Conservation (phyloP, 306 rosid species). For the Glycyrrhiza uralensis region DNA sequence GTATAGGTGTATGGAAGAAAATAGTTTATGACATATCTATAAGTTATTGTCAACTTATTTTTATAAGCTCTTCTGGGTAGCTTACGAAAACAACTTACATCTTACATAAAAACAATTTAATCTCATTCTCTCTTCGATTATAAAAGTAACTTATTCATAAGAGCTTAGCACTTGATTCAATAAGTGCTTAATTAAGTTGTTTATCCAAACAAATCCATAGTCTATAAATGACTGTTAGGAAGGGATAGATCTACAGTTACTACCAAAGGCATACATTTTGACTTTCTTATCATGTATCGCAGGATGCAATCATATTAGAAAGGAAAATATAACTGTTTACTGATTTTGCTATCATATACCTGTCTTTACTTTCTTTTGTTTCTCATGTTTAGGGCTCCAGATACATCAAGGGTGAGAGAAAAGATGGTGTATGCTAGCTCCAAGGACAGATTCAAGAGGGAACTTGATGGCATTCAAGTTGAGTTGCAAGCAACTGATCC, state of each 20-base stretch:
- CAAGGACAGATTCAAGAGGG: constrained; percentile 52
- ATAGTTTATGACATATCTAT: too few species aligned
- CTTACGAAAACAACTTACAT: too few species aligned
- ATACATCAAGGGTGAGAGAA: constrained; percentile 39
- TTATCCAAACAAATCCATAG: too few species aligned
- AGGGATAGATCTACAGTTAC: background rate
- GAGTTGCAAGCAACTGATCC: constrained; percentile 49
- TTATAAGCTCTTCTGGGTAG: too few species aligned
- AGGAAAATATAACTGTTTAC: background rate
- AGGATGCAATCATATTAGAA: background rate
- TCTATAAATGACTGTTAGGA: background rate
- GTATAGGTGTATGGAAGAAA: too few species aligned
- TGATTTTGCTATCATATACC: background rate
- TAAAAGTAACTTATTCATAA: too few species aligned
- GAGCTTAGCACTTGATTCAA: too few species aligned
- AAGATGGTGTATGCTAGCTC: constrained; percentile 52
- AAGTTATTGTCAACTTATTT: too few species aligned
- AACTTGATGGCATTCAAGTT: constrained; percentile 47
- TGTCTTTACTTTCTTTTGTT: background rate
- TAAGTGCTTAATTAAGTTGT: too few species aligned
- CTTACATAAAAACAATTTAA: too few species aligned
- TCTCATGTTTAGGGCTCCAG: constrained; percentile 36
- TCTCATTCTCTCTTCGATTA: too few species aligned
- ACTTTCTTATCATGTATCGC: background rate
- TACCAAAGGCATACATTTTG: background rate